A percentile compares a stretch with the other conserved stretches of the same genome.
phyloP scores from a whole-genome alignment of 1,284 basidiomycete species.

The Trichosporon sp. region DNA sequence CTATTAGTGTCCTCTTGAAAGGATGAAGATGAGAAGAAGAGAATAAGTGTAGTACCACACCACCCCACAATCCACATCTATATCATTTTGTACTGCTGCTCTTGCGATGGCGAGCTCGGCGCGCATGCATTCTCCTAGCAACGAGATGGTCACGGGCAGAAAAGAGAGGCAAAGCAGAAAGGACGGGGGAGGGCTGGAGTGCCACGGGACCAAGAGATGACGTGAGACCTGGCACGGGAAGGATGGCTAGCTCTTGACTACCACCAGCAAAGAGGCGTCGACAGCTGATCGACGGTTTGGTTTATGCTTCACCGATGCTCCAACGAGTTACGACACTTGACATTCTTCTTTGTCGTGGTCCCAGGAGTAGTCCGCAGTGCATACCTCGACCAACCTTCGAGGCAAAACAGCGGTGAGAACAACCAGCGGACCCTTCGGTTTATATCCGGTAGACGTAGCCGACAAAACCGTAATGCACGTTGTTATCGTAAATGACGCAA shows the following conservation, averaged over 20 bases:
- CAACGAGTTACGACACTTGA: not conserved
- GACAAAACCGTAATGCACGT: not conserved
- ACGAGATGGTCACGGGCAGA: no score
- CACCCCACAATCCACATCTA: not conserved
- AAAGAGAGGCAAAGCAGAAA: no score
- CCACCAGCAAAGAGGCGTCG: not conserved
- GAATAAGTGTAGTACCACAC: slow-evolving; percentile 1
- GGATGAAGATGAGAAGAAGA: not conserved
- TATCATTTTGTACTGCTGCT: not conserved
- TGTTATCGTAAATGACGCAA: slow-evolving; percentile 3
- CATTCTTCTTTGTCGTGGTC: no score
- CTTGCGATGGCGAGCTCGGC: not conserved
- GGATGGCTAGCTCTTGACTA: not conserved
- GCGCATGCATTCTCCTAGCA: slow-evolving; percentile 1
- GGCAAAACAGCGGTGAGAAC: no score
- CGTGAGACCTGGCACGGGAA: not conserved
- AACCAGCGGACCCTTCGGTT: no score
- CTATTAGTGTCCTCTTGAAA: slow-evolving; percentile 8
- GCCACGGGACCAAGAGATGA: not conserved
- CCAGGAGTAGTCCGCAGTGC: not conserved
- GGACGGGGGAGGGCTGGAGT: no score
- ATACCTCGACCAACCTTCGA: no score
- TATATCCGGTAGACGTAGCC: not conserved
- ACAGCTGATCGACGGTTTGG: not conserved
- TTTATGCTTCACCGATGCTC: not conserved